These are phyloP conservation scores for Diplodia intermedia DNA, from an alignment of 2,329 filamentous ascomycete species.

Conservation along the genomic window DNA sequence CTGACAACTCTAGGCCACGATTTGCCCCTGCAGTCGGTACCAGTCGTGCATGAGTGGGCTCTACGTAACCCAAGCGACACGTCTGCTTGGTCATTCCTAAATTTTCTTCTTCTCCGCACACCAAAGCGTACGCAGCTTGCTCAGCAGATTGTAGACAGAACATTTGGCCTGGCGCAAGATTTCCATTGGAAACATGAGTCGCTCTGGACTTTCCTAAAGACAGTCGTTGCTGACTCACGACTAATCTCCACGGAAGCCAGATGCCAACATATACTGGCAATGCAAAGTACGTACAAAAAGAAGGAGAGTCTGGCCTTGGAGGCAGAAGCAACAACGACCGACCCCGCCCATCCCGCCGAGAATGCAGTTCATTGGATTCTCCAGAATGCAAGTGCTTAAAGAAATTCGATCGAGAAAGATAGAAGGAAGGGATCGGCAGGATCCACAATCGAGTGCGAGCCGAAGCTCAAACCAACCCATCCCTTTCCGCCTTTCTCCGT, in stretches of 20 bases:
- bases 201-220: constrained; percentile 45
- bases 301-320: not conserved
- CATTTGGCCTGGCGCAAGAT: constrained; percentile 39
- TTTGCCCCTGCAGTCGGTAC: not conserved
- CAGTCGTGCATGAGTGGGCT: constrained; percentile 43
- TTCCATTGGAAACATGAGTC: constrained; percentile 42
- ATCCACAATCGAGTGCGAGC: no score
- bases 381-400: not conserved
- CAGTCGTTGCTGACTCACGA: constrained; percentile 20
- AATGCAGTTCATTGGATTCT: constrained; percentile 15
- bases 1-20: not conserved
- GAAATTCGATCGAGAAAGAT: not conserved
- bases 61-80: constrained; percentile 46
- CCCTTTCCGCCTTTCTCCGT: not conserved
- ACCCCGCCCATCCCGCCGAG: constrained; percentile 7
- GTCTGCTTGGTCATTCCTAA: constrained; percentile 47
- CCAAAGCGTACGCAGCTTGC: constrained; percentile 30
- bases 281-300: not conserved
- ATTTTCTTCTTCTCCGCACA: constrained; percentile 40
- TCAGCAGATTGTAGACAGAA: constrained; percentile 36
- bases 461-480: not conserved
- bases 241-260: constrained; percentile 2
- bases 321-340: not conserved
- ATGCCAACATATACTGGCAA: not conserved
- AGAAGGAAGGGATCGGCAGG: not conserved